Conservation (phyloP, 768 basidiomycete genomes). For the Trametopsis cervina region DNA sequence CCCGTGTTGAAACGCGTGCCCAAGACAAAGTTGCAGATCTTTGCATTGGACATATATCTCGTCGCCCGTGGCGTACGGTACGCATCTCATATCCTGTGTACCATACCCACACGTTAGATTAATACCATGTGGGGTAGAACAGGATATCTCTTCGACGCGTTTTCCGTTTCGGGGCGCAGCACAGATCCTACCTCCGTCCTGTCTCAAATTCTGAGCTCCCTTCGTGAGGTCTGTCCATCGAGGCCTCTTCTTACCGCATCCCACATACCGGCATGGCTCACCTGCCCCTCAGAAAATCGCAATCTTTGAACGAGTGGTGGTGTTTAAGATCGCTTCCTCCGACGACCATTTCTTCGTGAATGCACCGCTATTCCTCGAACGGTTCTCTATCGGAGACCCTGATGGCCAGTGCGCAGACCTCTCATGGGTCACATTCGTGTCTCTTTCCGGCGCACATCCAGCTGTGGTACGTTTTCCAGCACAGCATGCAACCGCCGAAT, state of each 20-base stretch:
- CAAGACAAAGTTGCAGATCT: slow-evolving; percentile 17
- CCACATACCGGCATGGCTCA: neutral
- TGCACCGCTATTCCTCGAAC: slow-evolving; percentile 12
- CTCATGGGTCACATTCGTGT: slow-evolving; percentile 5
- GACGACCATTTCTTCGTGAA: slow-evolving; percentile 56
- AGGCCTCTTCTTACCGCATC: neutral
- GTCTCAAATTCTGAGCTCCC: slow-evolving; percentile 27
- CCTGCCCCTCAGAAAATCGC: slow-evolving; percentile 11
- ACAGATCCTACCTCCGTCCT: slow-evolving; percentile 29
- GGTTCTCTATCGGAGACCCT: slow-evolving; percentile 5
- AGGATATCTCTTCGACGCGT: slow-evolving; percentile 45
- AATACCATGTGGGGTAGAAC: slow-evolving; percentile 24
- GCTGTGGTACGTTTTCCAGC: neutral
- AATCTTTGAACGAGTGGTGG: slow-evolving; percentile 34
- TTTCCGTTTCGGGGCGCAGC: slow-evolving; percentile 24
- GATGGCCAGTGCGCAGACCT: slow-evolving; percentile 9
- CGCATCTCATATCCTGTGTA: slow-evolving; percentile 10
- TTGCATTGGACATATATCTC: slow-evolving; percentile 35
- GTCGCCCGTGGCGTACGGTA: slow-evolving; percentile 38
- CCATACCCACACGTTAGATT: neutral
- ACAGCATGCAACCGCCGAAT: neutral
- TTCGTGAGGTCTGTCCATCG: slow-evolving; percentile 30
- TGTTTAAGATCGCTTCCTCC: slow-evolving; percentile 39
- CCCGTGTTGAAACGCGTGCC: slow-evolving; percentile 3
- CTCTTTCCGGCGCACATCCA: neutral